Evolutionary conservation across 2,329 filamentous ascomycete genomes (phyloP), one percentile per base, ranked within the genome.

Genomic region (Tolypocladium cylindrosporum): DNA sequence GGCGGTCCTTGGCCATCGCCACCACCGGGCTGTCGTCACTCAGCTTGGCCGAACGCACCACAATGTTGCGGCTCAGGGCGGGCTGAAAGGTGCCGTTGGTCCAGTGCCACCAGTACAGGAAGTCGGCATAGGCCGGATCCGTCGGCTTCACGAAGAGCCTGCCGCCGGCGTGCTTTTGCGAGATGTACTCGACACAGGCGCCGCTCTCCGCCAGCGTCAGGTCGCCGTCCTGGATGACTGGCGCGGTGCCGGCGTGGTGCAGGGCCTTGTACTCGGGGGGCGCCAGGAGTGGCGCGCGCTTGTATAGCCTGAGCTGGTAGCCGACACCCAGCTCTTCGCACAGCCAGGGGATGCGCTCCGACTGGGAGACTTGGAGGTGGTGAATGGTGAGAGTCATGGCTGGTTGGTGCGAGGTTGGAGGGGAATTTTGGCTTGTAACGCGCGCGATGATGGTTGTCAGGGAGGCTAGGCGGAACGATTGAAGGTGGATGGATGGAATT

Each of bases 331-430:
- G 79, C 68, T 88, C 85, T 68, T 88, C 85, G 67, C 82, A 82
- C 52, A 88, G 78, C 78, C 82, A 88, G 65, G 80, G 71, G 55
- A 87, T 76, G 45, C 85, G 82, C 67, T 88, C 84, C 41, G 83
- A 86, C 67, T 87, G 83, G 13, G 82, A 84, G 67, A 75, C 64
- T 52, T 75, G 72, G n/a, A 84, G 77, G 63, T 84, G 81, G 64
- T 84, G 80, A 24, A 83, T 62, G 37, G 68, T 70, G 50, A 80
- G 68, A 51, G 56, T n/a, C 60, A 61, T 61, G 6, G 9, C 48
- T 36, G 16, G 27, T 7, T 34, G 16, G 27, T 11, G 10, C 9
- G 45, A 50, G 1, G 21, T 16, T 34, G 27, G 27, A 6, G 1
- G 27, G 45, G 10, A 5, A 7, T 21, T 16, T 19, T 50, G 27